Conservation (phyloP, 768 basidiomycete genomes). For the Phanerodontia chrysosporium region DNA sequence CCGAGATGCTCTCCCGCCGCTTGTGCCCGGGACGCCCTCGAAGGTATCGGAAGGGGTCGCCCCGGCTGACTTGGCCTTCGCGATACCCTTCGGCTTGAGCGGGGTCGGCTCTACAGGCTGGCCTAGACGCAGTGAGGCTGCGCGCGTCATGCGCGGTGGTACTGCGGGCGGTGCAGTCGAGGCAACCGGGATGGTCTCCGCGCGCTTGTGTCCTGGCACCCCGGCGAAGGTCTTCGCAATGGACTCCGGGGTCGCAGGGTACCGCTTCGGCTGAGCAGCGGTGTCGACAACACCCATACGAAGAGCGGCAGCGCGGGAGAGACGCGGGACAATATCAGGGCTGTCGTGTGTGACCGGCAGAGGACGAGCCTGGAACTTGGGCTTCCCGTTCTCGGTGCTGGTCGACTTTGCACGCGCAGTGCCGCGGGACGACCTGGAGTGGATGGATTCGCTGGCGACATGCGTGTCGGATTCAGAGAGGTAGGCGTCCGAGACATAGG, state of each 20-base stretch:
- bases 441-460: too few relatives aligned
- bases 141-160: constrained; percentile 72
- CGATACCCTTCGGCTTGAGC: constrained; percentile 3
- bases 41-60: constrained; percentile 41
- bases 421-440: constrained; percentile 37
- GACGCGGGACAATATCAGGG: constrained; percentile 75
- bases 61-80: background rate
- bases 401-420: constrained; percentile 21
- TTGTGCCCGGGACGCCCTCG: constrained; percentile 86
- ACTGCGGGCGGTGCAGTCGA: constrained; percentile 70
- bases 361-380: constrained; percentile 60
- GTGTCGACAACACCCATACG: constrained; percentile 57
- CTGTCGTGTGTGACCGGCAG: constrained; percentile 55
- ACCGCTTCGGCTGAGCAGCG: constrained; percentile 37
- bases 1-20: constrained; percentile 67
- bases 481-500: constrained; percentile 24
- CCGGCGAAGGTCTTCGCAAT: constrained; percentile 64
- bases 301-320: constrained; percentile 68
- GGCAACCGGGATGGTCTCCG: constrained; percentile 63
- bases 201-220: constrained; percentile 79
- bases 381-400: constrained; percentile 42
- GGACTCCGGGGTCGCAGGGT: constrained; percentile 56
- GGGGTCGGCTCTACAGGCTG: constrained; percentile 38
- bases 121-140: constrained; percentile 66
- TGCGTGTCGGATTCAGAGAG: too few relatives aligned